Percentiles rank a stretch among this genome's conserved stretches.
Evolutionary conservation across 371 early-diverging fungal genomes (phyloP).

Genomic region (Parasitella parasitica): DNA sequence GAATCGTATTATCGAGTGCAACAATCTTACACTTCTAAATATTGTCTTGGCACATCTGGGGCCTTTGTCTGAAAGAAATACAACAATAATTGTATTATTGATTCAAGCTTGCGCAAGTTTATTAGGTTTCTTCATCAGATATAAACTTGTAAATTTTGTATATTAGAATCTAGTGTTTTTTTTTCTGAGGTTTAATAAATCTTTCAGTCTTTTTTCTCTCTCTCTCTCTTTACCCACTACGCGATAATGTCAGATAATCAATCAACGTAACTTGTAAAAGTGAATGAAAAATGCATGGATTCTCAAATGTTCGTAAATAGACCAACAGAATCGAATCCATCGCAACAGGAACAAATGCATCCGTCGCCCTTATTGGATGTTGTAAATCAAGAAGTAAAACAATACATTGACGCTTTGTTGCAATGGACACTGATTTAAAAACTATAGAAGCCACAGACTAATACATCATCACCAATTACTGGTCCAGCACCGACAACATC

Average conservation of each 20-base stretch:
- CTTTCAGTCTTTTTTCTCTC: neutral
- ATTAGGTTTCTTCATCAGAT: slow-evolving; percentile 78
- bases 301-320: neutral
- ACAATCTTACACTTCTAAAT: slow-evolving; percentile 92
- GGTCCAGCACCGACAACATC: neutral
- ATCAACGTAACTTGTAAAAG: neutral
- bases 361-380: neutral
- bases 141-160: slow-evolving; percentile 75
- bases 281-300: neutral
- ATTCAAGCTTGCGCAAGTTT: slow-evolving; percentile 66
- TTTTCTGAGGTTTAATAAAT: neutral
- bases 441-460: neutral
- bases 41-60: slow-evolving; percentile 77
- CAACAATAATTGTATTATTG: slow-evolving; percentile 57
- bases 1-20: slow-evolving; percentile 57
- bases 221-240: neutral
- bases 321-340: neutral
- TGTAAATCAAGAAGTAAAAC: slow-evolving; percentile 10
- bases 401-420: neutral
- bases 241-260: slow-evolving; percentile 11
- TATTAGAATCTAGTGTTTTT: slow-evolving; percentile 41
- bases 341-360: neutral
- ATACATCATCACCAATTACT: neutral
- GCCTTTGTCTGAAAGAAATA: slow-evolving; percentile 71
- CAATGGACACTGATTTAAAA: neutral